Conservation (phyloP, 306 rosid species). For the Glycine tomentella region DNA sequence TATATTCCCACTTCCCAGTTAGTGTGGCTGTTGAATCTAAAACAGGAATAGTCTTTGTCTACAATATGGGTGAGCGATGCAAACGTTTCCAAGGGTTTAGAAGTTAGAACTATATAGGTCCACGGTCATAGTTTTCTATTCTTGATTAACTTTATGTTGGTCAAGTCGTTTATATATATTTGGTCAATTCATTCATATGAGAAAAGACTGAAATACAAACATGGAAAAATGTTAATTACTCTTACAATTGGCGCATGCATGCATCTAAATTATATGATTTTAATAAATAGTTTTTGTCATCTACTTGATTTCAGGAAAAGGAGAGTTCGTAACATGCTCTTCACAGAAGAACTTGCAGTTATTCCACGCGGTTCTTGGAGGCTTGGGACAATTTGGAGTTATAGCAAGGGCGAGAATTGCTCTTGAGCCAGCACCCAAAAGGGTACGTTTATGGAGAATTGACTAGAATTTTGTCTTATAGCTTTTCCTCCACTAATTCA, state of each 20-base stretch:
- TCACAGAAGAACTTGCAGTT: constrained; percentile 59
- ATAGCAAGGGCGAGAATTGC: constrained; percentile 76
- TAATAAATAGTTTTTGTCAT: constrained; percentile 1
- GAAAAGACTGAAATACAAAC: constrained; percentile 1
- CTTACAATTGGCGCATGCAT: constrained; percentile 36
- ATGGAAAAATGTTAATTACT: neutral
- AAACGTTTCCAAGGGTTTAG: constrained; percentile 25
- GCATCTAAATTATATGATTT: neutral
- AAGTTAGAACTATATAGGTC: constrained; percentile 39
- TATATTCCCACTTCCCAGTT: neutral
- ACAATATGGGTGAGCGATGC: constrained; percentile 10
- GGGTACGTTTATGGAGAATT: constrained; percentile 55
- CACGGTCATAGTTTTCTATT: constrained; percentile 42
- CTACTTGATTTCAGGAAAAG: constrained; percentile 59
- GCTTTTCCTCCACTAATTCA: constrained; percentile 39
- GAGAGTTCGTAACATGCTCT: constrained; percentile 74
- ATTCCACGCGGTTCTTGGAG: constrained; percentile 78
- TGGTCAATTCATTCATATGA: constrained; percentile 31
- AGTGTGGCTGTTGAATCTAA: constrained; percentile 34
- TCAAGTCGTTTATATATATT: constrained; percentile 34
- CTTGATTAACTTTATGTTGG: constrained; percentile 21
- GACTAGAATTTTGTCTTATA: constrained; percentile 38
- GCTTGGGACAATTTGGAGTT: constrained; percentile 82
- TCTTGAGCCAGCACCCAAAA: constrained; percentile 68
- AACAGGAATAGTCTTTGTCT: constrained; percentile 11